A percentile compares a stretch with the other conserved stretches of the same genome.
Evolutionary conservation across 1,284 basidiomycete genomes (phyloP).

Genomic region (Hemileia vastatrix): DNA sequence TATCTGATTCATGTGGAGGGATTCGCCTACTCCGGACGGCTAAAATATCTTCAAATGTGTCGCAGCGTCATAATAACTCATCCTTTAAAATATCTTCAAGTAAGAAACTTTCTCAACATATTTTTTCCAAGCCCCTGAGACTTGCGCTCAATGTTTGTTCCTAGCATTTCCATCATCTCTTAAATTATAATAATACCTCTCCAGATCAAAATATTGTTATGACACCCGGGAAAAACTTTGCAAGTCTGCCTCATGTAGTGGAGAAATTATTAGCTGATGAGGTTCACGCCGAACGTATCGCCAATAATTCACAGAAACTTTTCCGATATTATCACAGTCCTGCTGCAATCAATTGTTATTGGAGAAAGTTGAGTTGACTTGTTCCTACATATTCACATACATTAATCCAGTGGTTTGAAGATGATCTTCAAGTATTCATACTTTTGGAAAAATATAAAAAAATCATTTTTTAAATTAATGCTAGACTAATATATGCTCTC

Average conservation of each 20-base stretch:
- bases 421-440: background rate
- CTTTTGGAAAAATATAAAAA: slow-evolving; percentile 30
- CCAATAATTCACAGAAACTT: slow-evolving; percentile 38
- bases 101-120: background rate
- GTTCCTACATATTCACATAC: no score
- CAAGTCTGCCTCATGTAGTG: slow-evolving; percentile 40
- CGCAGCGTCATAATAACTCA: slow-evolving; percentile 44
- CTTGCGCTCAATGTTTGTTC: no score
- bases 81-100: slow-evolving; percentile 29
- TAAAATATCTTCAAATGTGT: slow-evolving; percentile 46
- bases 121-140: no score
- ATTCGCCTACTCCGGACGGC: slow-evolving; percentile 41
- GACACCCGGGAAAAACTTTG: slow-evolving; percentile 33
- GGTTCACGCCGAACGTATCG: slow-evolving; percentile 36
- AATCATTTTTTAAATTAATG: slow-evolving; percentile 31
- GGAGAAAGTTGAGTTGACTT: slow-evolving; percentile 24
- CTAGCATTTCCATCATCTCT: slow-evolving; percentile 46
- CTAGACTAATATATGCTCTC: no score
- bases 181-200: slow-evolving; percentile 35
- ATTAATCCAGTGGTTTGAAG: no score
- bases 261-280: slow-evolving; percentile 32
- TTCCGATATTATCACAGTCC: slow-evolving; percentile 41
- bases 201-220: slow-evolving; percentile 45
- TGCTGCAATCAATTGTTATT: slow-evolving; percentile 38
- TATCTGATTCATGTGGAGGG: slow-evolving; percentile 46